These are phyloP conservation scores for Aureobasidium sp. DNA, from an alignment of 2,329 filamentous ascomycete genomes.

Conservation along the genomic window DNA sequence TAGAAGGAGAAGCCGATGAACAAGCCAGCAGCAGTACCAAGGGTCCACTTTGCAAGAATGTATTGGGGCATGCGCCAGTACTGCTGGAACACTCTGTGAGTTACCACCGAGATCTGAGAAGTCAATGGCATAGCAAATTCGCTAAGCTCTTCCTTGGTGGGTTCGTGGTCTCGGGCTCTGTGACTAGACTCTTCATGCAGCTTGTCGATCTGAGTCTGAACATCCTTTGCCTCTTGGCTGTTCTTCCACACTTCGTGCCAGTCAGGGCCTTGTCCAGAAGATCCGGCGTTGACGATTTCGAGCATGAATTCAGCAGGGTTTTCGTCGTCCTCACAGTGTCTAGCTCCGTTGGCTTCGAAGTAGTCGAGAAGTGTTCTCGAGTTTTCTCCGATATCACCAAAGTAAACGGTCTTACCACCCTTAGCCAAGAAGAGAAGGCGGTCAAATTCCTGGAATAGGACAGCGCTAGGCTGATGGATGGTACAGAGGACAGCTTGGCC, in stretches of 20 bases:
- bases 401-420: conserved; percentile 77
- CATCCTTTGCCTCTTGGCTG: conserved; percentile 25
- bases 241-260: conserved; percentile 37
- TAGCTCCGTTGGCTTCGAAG: conserved; percentile 51
- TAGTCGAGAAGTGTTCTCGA: conserved; percentile 60
- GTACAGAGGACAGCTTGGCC: conserved; percentile 87
- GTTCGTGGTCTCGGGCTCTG: conserved; percentile 17
- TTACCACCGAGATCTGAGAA: conserved; percentile 32
- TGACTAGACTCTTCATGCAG: conserved; percentile 32
- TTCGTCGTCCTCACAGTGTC: conserved; percentile 46
- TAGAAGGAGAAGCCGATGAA: conserved; percentile 44
- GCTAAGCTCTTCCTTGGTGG: conserved; percentile 30
- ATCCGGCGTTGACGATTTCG: conserved; percentile 33
- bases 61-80: conserved; percentile 42
- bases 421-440: conserved; percentile 69
- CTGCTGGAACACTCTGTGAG: conserved; percentile 38
- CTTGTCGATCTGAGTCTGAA: conserved; percentile 35
- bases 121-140: conserved; percentile 41
- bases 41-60: conserved; percentile 52
- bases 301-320: conserved; percentile 76
- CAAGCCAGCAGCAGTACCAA: conserved; percentile 44
- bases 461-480: conserved; percentile 83
- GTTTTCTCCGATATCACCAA: conserved; percentile 74
- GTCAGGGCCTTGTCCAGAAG: conserved; percentile 28
- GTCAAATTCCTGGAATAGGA: conserved; percentile 84